Conservation (phyloP, 1,139 yeast species). For the Hansenula lynferdii region DNA sequence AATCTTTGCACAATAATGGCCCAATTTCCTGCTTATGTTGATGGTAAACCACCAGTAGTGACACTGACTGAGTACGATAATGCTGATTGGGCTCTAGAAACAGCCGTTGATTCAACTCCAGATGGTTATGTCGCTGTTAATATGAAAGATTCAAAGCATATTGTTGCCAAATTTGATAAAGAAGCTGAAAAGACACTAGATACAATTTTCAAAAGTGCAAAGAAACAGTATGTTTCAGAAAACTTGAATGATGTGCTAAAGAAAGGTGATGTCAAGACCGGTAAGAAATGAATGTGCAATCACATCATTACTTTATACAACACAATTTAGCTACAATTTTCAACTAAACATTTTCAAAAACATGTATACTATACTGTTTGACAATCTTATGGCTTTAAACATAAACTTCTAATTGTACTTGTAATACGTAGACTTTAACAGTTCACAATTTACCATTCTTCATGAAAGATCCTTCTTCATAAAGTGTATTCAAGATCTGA, state of each 20-base stretch:
- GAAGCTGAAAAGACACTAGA: slow-evolving; percentile 36
- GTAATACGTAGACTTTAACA: too few species aligned
- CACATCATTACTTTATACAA: too few species aligned
- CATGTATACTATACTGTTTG: too few species aligned
- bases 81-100: slow-evolving; percentile 49
- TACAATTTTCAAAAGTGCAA: slow-evolving; percentile 44
- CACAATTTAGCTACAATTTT: not conserved
- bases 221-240: slow-evolving; percentile 21
- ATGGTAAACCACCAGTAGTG: slow-evolving; percentile 45
- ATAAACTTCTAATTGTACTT: too few species aligned
- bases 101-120: slow-evolving; percentile 42
- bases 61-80: slow-evolving; percentile 41
- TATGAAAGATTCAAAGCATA: slow-evolving; percentile 39
- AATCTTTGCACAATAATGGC: slow-evolving; percentile 8
- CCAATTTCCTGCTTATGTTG: slow-evolving; percentile 34
- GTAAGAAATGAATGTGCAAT: not conserved
- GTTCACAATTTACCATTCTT: slow-evolving; percentile 18
- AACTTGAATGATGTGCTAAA: not conserved
- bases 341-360: too few species aligned
- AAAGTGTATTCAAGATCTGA: slow-evolving; percentile 38
- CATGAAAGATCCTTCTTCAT: slow-evolving; percentile 42
- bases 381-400: too few species aligned
- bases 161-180: slow-evolving; percentile 37
- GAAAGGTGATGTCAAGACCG: not conserved
- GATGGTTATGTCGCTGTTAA: slow-evolving; percentile 39